phyloP scores from a whole-genome alignment of 2,329 filamentous ascomycete genomes.

The Dissoconium aciculare region DNA sequence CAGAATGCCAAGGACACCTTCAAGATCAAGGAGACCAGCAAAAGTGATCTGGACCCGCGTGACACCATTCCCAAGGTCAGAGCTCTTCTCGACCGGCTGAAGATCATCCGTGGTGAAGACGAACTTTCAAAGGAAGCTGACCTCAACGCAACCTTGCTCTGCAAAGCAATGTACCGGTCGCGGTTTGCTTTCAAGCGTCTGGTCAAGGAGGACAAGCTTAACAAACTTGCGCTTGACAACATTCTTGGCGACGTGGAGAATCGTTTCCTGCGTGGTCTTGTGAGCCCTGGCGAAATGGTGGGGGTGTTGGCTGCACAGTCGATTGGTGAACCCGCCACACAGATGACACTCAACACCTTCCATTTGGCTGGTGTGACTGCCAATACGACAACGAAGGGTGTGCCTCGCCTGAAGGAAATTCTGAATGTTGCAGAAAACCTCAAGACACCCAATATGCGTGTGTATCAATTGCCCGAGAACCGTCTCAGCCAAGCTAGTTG shows the following conservation, averaged over 20 bases:
- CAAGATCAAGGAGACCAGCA: conserved; percentile 68
- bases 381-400: conserved; percentile 98
- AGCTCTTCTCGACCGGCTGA: conserved; percentile 58
- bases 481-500: conserved; percentile 58
- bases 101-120: conserved; percentile 77
- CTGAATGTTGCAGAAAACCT: conserved; percentile 95
- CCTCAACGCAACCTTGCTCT: conserved; percentile 70
- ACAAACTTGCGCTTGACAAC: conserved; percentile 83
- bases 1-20: conserved; percentile 82
- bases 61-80: conserved; percentile 73
- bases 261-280: conserved; percentile 70
- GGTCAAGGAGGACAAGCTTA: conserved; percentile 70
- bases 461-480: conserved; percentile 56
- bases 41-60: conserved; percentile 77
- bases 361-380: conserved; percentile 99
- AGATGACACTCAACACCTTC: conserved; percentile 99
- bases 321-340: conserved; percentile 94
- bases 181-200: conserved; percentile 85
- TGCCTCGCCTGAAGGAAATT: conserved; percentile 98
- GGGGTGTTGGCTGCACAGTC: conserved; percentile 95
- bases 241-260: conserved; percentile 81
- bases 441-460: conserved; percentile 94
- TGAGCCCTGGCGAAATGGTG: conserved; percentile 95
- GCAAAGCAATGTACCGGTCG: conserved; percentile 83
- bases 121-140: conserved; percentile 74